Evolutionary conservation across 495 filamentous ascomycete species (phyloP), one percentile per base, ranked within the genome.

Genomic region (Penicillium flavigenum): DNA sequence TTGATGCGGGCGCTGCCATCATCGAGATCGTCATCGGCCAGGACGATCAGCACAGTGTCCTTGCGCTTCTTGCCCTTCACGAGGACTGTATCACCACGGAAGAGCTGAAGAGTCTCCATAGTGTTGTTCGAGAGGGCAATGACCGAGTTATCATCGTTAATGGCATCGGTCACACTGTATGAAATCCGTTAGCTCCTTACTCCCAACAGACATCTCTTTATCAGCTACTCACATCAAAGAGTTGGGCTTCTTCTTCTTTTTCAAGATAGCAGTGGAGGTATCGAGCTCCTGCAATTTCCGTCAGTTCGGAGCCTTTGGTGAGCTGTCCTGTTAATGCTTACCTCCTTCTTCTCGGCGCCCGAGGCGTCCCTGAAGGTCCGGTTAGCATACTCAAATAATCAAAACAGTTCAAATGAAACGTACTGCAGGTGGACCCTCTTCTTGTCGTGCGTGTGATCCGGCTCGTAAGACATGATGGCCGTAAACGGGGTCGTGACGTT

Each of bases 161-260:
- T 79, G 76, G 95, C 90, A 84, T 98, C 94, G 68, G 94, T 98
- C 55, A 98, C 95, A 78, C 90, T 93, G 61, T 51, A 66, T 61
- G 60, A 47, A 48, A 60, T 59, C 19, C 51, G 71, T 83, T 56
- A 83, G 79, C 65, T 64, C 47, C 57, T 11, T 36, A 16, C 17
- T 24, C 47, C 41, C 38, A 46, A 47, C 42, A 47, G 60, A 36
- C 9, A 41, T 29, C 41, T 27, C 29, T 26, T 36, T 14, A 5
- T 41, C 22, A 42, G n/a, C 38, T 61, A 75, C 88, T 67, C 82
- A 92, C 91, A 98, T 96, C 75, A 98, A 76, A 58, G 90, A 92
- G 78, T 98, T 98, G 58, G 92, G 92, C 92, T 98, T 98, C 92
- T 98, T 98, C 86, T 98, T 98, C 83, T 96, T 97, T 81, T 96